Evolutionary conservation across 2,329 filamentous ascomycete genomes (phyloP).

Genomic region (Waltergamsia citrina): DNA sequence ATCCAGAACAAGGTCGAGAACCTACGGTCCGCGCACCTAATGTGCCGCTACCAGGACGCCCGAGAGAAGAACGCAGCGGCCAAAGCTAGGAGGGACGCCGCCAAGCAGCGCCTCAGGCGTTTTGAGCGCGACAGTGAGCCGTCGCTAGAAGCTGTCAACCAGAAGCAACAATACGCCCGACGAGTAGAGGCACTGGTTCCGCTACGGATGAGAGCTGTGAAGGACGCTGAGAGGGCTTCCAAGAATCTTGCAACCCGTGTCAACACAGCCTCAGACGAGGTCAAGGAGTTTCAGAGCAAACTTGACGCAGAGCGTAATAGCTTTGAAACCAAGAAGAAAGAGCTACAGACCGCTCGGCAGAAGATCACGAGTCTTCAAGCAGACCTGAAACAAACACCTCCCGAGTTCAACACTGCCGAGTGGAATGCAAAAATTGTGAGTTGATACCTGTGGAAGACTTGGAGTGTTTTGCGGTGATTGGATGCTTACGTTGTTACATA

Average conservation of each 20-base stretch:
- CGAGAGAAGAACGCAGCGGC: slow-evolving; percentile 36
- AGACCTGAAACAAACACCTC: slow-evolving; percentile 49
- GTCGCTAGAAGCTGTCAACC: slow-evolving; percentile 55
- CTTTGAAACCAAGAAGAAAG: slow-evolving; percentile 39
- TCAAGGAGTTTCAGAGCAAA: slow-evolving; percentile 31
- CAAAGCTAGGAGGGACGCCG: slow-evolving; percentile 44
- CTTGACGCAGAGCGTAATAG: slow-evolving; percentile 41
- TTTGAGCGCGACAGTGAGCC: slow-evolving; percentile 56
- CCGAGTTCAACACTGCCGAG: slow-evolving; percentile 57
- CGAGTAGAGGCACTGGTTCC: slow-evolving; percentile 46
- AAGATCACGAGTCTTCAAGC: slow-evolving; percentile 56
- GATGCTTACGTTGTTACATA: slow-evolving; percentile 22
- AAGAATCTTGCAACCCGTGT: slow-evolving; percentile 32
- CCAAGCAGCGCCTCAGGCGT: slow-evolving; percentile 45
- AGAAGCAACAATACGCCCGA: slow-evolving; percentile 58
- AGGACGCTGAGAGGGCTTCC: slow-evolving; percentile 41
- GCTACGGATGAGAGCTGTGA: slow-evolving; percentile 43
- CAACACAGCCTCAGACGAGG: slow-evolving; percentile 21
- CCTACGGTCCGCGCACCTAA: slow-evolving; percentile 54
- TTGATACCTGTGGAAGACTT: slow-evolving; percentile 7
- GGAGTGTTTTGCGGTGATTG: not conserved
- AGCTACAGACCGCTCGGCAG: slow-evolving; percentile 38
- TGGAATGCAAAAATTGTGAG: slow-evolving; percentile 68
- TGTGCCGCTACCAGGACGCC: slow-evolving; percentile 54
- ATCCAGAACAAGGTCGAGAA: slow-evolving; percentile 55